Base-by-base conservation (phyloP, 176 grass and related monocot species). In the Dendrocalamus sinicus region DNA sequence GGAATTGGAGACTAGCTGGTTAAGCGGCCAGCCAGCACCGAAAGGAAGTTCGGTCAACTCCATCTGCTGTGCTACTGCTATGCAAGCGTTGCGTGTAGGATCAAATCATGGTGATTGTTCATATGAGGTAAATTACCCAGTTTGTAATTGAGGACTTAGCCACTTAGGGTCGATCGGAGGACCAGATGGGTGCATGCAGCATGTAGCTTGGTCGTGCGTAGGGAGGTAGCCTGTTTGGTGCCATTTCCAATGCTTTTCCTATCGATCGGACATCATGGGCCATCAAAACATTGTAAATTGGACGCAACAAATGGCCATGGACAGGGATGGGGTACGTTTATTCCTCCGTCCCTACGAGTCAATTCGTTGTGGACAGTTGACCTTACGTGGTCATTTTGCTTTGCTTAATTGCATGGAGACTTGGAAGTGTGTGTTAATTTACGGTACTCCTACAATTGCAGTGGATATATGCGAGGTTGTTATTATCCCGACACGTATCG, bases 191-290 rank as follows among this genome's bases (percentile, higher is more conserved):
- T 47, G 30, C 26, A 65, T 41, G 57, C 30, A 78, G 48, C 40
- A 45, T 62, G n/a, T 26, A 67, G 30, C 12, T 22, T 59, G 78
- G 60, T 75, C 60, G 19, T 19, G 48, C 14, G 19, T 47, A 63
- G 20, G 57, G 76, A 12, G 22, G 55, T 55, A 70, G 70, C 70
- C 77, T 68, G 12, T 75, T 40, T 62, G 64, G n/a, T 90, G 30
- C 83, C 64, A 70, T 70, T 86, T 76, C 78, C 83, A 57, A 86
- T 64, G 71, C 41, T 12, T 75, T 59, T 70, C 51, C 12, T 12
- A 14, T 40, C n/a, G 2, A 78, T 58, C 61, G 14, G 68, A 9
- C 87, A 45, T n/a, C 44, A n/a, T 61, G 74, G 57, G 65, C 67
- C 48, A 75, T 58, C n/a, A 5, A 50, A 66, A 15, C 75, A 62